Evolutionary conservation across 768 basidiomycete species (phyloP).

Genomic region (Hypholoma sublateritium): DNA sequence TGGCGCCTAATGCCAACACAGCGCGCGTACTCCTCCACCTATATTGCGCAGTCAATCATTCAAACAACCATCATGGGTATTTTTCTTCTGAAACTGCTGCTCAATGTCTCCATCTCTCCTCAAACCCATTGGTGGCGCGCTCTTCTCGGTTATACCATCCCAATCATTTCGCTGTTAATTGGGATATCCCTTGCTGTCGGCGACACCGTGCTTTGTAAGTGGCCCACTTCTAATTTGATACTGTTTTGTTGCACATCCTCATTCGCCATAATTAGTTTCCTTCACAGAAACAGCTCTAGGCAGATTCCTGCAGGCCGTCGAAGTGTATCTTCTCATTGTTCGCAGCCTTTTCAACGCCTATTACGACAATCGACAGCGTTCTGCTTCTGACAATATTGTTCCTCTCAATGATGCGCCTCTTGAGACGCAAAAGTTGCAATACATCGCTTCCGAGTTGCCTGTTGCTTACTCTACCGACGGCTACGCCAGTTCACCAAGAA

Average conservation of each 20-base stretch:
- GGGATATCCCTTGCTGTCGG: conserved; percentile 55
- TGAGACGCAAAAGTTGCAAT: neutral
- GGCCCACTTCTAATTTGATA: conserved; percentile 6
- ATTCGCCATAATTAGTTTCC: conserved; percentile 39
- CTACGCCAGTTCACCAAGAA: neutral
- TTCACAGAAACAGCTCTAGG: conserved; percentile 72
- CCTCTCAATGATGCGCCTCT: neutral
- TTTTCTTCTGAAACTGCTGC: conserved; percentile 61
- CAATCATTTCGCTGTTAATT: conserved; percentile 52
- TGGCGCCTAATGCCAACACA: conserved; percentile 53
- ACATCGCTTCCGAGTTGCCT: conserved; percentile 1
- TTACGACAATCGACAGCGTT: neutral
- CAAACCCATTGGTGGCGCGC: conserved; percentile 39
- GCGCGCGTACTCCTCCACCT: conserved; percentile 43
- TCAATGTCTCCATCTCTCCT: conserved; percentile 53
- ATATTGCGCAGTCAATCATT: conserved; percentile 56
- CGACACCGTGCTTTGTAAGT: conserved; percentile 59
- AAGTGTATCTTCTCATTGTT: conserved; percentile 62
- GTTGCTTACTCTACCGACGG: neutral
- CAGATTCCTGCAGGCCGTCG: conserved; percentile 63
- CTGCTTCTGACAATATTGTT: neutral
- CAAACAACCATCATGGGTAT: conserved; percentile 58
- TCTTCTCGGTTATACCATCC: conserved; percentile 44
- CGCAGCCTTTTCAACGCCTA: conserved; percentile 49
- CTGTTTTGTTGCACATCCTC: neutral